Evolutionary conservation across 441 rosid species (phyloP).

Genomic region (Adansonia grandidieri): DNA sequence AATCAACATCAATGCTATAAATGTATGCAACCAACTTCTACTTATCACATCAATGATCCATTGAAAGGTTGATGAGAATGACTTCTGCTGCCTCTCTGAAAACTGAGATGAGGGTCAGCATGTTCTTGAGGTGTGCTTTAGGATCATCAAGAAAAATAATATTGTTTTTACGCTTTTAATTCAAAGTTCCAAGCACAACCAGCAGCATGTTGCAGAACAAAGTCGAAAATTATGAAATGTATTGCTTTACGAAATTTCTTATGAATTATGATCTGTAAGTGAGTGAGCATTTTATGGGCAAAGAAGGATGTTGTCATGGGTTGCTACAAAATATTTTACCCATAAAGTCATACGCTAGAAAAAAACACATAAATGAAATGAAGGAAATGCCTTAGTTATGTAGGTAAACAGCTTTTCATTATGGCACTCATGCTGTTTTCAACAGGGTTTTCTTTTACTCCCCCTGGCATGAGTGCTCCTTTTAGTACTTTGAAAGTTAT

Average conservation of each 20-base stretch:
- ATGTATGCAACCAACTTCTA: not conserved
- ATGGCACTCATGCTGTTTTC: constrained; percentile 20
- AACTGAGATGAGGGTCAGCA: not conserved
- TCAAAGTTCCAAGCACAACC: not conserved
- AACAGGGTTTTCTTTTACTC: not conserved
- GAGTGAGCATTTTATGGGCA: not conserved
- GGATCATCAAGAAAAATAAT: not conserved
- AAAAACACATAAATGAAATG: constrained; percentile 12
- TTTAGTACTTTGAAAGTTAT: constrained; percentile 6
- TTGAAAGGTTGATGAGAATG: no score
- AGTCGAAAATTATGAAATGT: no score
- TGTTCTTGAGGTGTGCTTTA: not conserved
- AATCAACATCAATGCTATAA: not conserved
- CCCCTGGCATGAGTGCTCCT: constrained; percentile 1
- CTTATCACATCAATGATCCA: not conserved
- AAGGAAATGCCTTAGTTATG: constrained; percentile 1
- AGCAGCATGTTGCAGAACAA: not conserved
- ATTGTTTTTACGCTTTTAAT: not conserved
- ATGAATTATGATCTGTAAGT: not conserved
- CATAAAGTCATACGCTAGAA: not conserved
- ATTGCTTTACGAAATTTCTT: no score
- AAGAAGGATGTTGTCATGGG: constrained; percentile 19
- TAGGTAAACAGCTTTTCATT: not conserved
- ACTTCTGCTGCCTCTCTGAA: no score
- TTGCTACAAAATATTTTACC: not conserved